Conservation (phyloP, 1,284 basidiomycete genomes). For the Cutaneotrichosporon sp. region DNA sequence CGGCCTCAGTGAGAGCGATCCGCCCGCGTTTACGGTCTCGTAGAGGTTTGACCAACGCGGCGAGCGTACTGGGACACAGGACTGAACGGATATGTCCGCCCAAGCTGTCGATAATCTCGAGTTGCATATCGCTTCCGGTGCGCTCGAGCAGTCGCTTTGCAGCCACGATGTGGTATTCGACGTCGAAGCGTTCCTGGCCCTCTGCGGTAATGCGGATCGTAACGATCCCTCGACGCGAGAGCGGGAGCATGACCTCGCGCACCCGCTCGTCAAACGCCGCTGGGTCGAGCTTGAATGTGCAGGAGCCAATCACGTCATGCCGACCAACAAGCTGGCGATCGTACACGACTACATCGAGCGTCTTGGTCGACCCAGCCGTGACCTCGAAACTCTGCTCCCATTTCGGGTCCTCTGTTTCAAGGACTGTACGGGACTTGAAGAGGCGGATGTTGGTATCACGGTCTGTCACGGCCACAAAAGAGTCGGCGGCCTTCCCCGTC, state of each 20-base stretch:
- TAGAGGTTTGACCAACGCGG: slow-evolving; percentile 29
- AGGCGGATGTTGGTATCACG: slow-evolving; percentile 33
- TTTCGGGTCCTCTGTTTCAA: slow-evolving; percentile 42
- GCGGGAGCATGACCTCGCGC: slow-evolving; percentile 40
- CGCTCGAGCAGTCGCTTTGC: slow-evolving; percentile 35
- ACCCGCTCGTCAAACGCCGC: slow-evolving; percentile 23
- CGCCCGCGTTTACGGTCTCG: slow-evolving; percentile 39
- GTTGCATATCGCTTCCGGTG: slow-evolving; percentile 37
- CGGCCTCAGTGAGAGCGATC: slow-evolving; percentile 30
- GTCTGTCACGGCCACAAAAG: slow-evolving; percentile 38
- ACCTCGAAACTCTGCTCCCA: slow-evolving; percentile 47
- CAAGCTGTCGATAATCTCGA: slow-evolving; percentile 42
- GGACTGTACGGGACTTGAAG: slow-evolving; percentile 44
- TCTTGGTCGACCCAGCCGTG: slow-evolving; percentile 27
- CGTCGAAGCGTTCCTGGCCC: slow-evolving; percentile 41
- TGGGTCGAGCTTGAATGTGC: slow-evolving; percentile 42
- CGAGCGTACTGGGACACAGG: slow-evolving; percentile 25
- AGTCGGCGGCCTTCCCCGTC: slow-evolving; percentile 38
- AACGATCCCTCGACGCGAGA: slow-evolving; percentile 39
- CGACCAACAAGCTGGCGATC: slow-evolving; percentile 47
- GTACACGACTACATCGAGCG: slow-evolving; percentile 37
- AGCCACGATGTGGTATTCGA: slow-evolving; percentile 37
- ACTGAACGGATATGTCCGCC: slow-evolving; percentile 33
- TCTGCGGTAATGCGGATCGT: slow-evolving; percentile 43
- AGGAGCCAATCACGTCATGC: slow-evolving; percentile 40